phyloP scores from a whole-genome alignment of 805 yeast genomes.

The Candida lessepsii region DNA sequence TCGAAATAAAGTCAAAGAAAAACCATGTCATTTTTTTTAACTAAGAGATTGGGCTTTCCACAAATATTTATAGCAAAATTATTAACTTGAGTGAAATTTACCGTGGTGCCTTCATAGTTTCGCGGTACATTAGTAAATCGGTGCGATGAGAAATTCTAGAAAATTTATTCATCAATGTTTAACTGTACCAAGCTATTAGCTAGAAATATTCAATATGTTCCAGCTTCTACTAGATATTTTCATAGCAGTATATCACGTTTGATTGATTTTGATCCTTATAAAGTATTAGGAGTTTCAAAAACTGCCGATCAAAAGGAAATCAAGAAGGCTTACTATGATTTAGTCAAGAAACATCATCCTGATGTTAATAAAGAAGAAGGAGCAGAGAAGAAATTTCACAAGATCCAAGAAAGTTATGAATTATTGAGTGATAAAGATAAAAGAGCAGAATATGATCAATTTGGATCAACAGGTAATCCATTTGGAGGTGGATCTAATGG shows the following conservation, averaged over 20 bases:
- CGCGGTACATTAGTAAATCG: background rate
- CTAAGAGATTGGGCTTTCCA: too few relatives aligned
- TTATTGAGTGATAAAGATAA: slow-evolving; percentile 81
- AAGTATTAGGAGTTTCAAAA: slow-evolving; percentile 72
- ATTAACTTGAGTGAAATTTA: too few relatives aligned
- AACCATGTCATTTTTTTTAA: too few relatives aligned
- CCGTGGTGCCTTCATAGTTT: background rate
- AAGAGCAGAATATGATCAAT: slow-evolving; percentile 86
- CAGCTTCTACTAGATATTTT: slow-evolving; percentile 4
- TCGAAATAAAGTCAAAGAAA: too few relatives aligned
- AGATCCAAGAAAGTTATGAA: slow-evolving; percentile 92
- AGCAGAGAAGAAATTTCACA: slow-evolving; percentile 88
- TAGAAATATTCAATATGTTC: slow-evolving; percentile 5
- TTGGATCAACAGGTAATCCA: slow-evolving; percentile 60
- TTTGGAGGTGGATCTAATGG: slow-evolving; percentile 43
- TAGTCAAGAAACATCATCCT: slow-evolving; percentile 94
- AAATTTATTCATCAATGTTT: slow-evolving; percentile 5
- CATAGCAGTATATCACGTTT: background rate
- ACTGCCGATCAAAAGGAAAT: slow-evolving; percentile 77
- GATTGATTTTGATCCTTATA: slow-evolving; percentile 72
- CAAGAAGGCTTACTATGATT: slow-evolving; percentile 88
- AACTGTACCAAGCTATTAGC: slow-evolving; percentile 3
- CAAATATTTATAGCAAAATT: too few relatives aligned
- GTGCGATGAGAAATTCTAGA: slow-evolving; percentile 9
- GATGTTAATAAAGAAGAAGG: slow-evolving; percentile 90